Percentiles rank a stretch among this genome's conserved stretches.
These are phyloP conservation scores for Leccinum pachyderme DNA, from an alignment of 1,284 basidiomycete genomes.

Conservation along the genomic window DNA sequence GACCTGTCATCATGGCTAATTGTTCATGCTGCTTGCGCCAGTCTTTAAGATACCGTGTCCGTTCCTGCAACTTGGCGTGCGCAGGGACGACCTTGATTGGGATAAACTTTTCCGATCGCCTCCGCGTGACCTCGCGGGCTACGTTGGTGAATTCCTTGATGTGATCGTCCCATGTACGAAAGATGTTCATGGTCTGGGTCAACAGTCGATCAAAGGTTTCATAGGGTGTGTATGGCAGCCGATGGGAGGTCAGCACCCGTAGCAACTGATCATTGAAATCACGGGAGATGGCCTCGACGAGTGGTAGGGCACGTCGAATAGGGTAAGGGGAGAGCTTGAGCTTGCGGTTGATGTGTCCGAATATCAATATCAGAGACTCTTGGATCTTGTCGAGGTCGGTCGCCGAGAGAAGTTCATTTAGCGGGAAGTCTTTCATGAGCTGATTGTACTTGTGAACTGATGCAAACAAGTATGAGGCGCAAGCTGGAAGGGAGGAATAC, in stretches of 20 bases:
- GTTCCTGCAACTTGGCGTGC: constrained; percentile 89
- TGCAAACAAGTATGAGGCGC: constrained; percentile 38
- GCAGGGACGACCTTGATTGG: constrained; percentile 95
- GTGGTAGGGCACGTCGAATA: constrained; percentile 89
- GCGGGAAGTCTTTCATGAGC: constrained; percentile 98
- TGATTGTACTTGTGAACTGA: constrained; percentile 95
- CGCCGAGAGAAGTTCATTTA: constrained; percentile 94
- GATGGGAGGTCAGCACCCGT: constrained; percentile 86
- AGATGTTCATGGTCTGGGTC: constrained; percentile 76
- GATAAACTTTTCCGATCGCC: constrained; percentile 91
- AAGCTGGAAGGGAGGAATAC: not conserved
- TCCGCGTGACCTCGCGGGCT: constrained; percentile 91
- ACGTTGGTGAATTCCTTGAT: constrained; percentile 99
- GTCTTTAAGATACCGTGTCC: constrained; percentile 83
- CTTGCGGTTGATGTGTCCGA: constrained; percentile 94
- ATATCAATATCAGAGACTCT: constrained; percentile 85
- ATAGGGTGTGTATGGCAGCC: constrained; percentile 92
- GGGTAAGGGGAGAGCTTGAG: constrained; percentile 95
- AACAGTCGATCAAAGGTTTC: constrained; percentile 89
- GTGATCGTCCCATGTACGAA: constrained; percentile 93
- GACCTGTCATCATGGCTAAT: constrained; percentile 94
- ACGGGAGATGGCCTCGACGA: constrained; percentile 96
- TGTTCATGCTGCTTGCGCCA: constrained; percentile 99
- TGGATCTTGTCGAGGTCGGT: constrained; percentile 95
- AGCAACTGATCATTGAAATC: constrained; percentile 96